phyloP scores from a whole-genome alignment of 2,329 filamentous ascomycete species.

The Chaetomium olivaceum region DNA sequence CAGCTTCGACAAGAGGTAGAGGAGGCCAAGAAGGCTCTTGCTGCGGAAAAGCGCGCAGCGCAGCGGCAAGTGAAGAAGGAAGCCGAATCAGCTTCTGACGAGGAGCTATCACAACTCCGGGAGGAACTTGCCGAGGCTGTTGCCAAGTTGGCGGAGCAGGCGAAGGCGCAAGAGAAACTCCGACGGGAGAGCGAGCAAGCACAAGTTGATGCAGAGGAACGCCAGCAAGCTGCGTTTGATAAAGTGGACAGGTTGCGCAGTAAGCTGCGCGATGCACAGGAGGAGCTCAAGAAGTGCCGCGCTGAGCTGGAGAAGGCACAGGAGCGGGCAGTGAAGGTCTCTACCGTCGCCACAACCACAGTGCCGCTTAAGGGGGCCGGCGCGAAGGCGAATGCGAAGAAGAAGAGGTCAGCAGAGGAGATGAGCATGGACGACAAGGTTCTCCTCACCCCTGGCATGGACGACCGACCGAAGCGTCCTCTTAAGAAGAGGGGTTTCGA shows the following conservation, averaged over 20 bases:
- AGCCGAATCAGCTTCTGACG: constrained; percentile 14
- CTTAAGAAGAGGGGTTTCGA: constrained; percentile 60
- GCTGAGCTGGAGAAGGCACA: constrained; percentile 46
- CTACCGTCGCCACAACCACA: constrained; percentile 30
- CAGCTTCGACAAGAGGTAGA: constrained; percentile 27
- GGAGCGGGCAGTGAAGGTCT: constrained; percentile 41
- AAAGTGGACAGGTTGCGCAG: constrained; percentile 68
- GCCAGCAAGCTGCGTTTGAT: constrained; percentile 66
- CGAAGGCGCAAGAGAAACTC: constrained; percentile 49
- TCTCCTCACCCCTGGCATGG: constrained; percentile 46
- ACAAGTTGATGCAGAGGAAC: constrained; percentile 60
- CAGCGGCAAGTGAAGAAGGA: constrained; percentile 26
- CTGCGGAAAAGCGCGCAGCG: constrained; percentile 29
- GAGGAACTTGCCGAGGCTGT: constrained; percentile 41
- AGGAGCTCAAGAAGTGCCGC: constrained; percentile 68
- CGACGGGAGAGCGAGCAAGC: constrained; percentile 54
- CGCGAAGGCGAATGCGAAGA: constrained; percentile 41
- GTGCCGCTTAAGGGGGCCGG: constrained; percentile 37
- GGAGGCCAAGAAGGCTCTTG: constrained; percentile 35
- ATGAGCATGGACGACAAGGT: constrained; percentile 50
- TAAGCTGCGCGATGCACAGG: constrained; percentile 69
- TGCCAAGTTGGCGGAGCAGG: constrained; percentile 43
- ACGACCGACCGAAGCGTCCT: constrained; percentile 44
- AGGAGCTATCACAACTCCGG: constrained; percentile 29
- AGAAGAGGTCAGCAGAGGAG: constrained; percentile 51